phyloP scores from a whole-genome alignment of 1,284 basidiomycete genomes.

The Porodaedalea pini region DNA sequence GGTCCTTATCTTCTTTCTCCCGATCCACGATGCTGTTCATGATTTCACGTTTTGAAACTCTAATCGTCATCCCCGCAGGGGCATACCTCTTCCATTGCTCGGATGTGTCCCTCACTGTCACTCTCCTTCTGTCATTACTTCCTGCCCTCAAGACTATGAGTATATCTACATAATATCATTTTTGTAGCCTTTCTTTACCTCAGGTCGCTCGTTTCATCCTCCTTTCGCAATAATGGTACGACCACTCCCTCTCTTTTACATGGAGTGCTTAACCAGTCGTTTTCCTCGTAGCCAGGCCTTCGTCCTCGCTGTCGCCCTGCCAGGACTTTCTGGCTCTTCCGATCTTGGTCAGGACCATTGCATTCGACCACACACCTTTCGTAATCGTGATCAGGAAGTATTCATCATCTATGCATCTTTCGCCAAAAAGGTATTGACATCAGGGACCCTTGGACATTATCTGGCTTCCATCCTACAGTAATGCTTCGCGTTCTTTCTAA shows the following conservation, averaged over 20 bases:
- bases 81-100: not conserved
- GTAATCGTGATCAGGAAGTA: constrained; percentile 1
- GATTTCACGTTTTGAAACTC: not conserved
- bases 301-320: not conserved
- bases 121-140: not conserved
- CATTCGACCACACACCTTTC: not conserved
- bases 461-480: constrained; percentile 3
- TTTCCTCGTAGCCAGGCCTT: not conserved
- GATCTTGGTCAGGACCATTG: not conserved
- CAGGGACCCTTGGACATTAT: constrained; percentile 2
- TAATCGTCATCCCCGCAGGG: not conserved
- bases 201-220: not conserved
- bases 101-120: not conserved
- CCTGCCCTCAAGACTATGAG: not conserved
- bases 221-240: no score
- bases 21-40: not conserved
- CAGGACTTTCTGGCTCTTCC: not conserved
- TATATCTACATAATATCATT: not conserved
- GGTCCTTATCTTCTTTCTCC: not conserved
- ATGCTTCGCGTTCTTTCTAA: constrained; percentile 11
- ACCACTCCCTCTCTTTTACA: not conserved
- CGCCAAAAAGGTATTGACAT: not conserved
- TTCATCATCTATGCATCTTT: not conserved
- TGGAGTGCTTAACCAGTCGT: not conserved
- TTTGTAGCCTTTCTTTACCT: constrained; percentile 1